These are phyloP conservation scores for Phyllosticta capitalensis DNA, from an alignment of 2,329 filamentous ascomycete species.

Conservation along the genomic window DNA sequence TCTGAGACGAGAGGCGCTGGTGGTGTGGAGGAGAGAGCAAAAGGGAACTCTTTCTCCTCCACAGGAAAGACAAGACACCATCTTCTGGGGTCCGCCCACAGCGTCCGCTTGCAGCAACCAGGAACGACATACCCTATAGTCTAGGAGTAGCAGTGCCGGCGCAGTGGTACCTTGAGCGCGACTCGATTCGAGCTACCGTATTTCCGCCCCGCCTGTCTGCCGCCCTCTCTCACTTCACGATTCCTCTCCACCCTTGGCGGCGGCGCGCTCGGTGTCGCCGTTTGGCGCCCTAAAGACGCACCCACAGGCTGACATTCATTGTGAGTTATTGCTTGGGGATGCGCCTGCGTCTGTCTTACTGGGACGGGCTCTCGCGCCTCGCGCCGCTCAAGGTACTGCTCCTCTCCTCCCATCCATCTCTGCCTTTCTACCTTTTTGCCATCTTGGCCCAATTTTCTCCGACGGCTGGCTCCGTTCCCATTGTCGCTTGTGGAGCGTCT, in stretches of 20 bases:
- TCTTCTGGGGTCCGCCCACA: background rate
- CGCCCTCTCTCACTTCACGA: background rate
- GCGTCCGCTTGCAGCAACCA: background rate
- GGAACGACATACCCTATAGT: background rate
- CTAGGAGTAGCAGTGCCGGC: background rate
- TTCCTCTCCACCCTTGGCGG: background rate
- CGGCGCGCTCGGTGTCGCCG: background rate
- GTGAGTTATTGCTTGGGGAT: background rate
- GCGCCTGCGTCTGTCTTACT: background rate
- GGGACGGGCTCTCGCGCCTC: background rate
- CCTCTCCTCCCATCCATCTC: background rate
- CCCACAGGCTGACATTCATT: background rate
- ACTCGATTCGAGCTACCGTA: background rate
- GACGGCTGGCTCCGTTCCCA: background rate
- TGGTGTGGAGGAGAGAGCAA: background rate
- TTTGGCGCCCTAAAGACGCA: background rate
- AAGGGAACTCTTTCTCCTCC: background rate
- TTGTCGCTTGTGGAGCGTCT: background rate
- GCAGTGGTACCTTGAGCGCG: background rate
- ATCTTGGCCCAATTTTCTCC: background rate
- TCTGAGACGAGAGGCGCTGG: background rate
- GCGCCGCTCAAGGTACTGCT: background rate
- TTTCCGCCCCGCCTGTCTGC: background rate
- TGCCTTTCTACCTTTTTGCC: background rate
- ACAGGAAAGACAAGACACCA: background rate